A percentile compares a stretch with the other conserved stretches of the same genome.
These are phyloP conservation scores for Beauveria pseudobassiana DNA, from an alignment of 2,329 filamentous ascomycete genomes.

Conservation along the genomic window DNA sequence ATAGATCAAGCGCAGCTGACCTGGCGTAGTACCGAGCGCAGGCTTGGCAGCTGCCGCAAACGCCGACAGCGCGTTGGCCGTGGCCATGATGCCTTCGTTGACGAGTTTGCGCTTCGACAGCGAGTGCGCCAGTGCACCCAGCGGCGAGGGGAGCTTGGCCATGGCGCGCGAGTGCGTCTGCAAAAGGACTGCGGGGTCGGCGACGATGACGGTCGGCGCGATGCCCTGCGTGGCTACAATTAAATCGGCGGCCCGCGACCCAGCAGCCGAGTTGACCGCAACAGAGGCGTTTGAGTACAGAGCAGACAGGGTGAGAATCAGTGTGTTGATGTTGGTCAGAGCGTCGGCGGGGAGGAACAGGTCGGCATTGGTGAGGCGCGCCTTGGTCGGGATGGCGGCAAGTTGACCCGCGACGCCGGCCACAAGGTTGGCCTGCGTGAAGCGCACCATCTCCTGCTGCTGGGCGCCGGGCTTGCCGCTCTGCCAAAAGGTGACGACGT, in stretches of 20 bases:
- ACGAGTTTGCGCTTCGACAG: constrained; percentile 62
- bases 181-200: constrained; percentile 65
- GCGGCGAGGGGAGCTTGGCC: constrained; percentile 49
- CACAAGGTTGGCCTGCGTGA: constrained; percentile 78
- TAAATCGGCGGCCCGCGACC: constrained; percentile 60
- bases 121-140: constrained; percentile 63
- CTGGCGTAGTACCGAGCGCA: constrained; percentile 51
- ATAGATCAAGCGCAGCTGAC: constrained; percentile 74
- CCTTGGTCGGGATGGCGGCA: constrained; percentile 63
- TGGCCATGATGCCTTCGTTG: constrained; percentile 63
- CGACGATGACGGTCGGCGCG: constrained; percentile 74
- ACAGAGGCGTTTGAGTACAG: constrained; percentile 80
- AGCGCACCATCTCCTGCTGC: constrained; percentile 65
- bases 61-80: constrained; percentile 41
- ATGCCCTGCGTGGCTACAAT: constrained; percentile 64
- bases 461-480: constrained; percentile 36
- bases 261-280: constrained; percentile 82
- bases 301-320: constrained; percentile 72
- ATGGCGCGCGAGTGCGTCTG: constrained; percentile 58
- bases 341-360: constrained; percentile 80
- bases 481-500: constrained; percentile 62
- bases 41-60: constrained; percentile 52
- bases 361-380: constrained; percentile 68
- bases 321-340: constrained; percentile 69
- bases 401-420: constrained; percentile 75